Conservation (phyloP, 1,284 basidiomycete species). For the Fomitopsis betulina region DNA sequence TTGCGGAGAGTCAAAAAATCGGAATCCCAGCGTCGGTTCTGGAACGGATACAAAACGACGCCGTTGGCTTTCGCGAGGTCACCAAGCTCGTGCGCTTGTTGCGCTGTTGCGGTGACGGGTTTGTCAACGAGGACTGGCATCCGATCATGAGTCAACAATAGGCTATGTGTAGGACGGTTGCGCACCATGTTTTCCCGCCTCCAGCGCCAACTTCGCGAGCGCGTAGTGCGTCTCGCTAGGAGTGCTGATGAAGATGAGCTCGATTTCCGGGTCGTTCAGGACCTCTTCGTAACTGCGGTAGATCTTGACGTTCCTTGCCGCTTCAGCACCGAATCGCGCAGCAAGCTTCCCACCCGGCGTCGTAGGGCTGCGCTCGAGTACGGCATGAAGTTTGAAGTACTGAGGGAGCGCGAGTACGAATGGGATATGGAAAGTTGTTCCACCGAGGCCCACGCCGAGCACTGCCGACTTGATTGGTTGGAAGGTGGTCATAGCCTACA, state of each 20-base stretch:
- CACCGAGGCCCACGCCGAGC: conserved; percentile 72
- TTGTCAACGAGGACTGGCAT: conserved; percentile 77
- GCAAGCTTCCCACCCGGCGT: conserved; percentile 57
- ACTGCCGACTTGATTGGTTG: conserved; percentile 64
- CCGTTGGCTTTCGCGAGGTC: conserved; percentile 61
- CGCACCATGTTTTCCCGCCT: conserved; percentile 77
- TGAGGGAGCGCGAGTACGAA: conserved; percentile 74
- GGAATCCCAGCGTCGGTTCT: conserved; percentile 82
- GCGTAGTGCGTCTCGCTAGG: conserved; percentile 80
- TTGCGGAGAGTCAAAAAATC: conserved; percentile 76
- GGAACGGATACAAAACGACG: conserved; percentile 71
- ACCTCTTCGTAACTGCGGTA: conserved; percentile 53
- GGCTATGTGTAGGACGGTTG: neutral
- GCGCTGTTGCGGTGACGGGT: conserved; percentile 66
- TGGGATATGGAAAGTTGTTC: conserved; percentile 76
- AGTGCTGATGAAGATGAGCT: conserved; percentile 70
- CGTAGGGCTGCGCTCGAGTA: conserved; percentile 57
- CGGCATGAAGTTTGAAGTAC: conserved; percentile 67
- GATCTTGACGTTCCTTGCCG: conserved; percentile 39
- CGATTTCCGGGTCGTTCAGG: conserved; percentile 53
- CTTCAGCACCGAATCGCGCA: conserved; percentile 54
- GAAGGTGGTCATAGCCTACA: conserved; percentile 1
- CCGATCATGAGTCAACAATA: neutral
- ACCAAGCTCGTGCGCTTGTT: conserved; percentile 66
- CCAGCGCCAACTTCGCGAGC: conserved; percentile 58